Evolutionary conservation across 2,329 filamentous ascomycete genomes (phyloP), one percentile per base, ranked within the genome.

Genomic region (Pseudofabraea citricarpa): DNA sequence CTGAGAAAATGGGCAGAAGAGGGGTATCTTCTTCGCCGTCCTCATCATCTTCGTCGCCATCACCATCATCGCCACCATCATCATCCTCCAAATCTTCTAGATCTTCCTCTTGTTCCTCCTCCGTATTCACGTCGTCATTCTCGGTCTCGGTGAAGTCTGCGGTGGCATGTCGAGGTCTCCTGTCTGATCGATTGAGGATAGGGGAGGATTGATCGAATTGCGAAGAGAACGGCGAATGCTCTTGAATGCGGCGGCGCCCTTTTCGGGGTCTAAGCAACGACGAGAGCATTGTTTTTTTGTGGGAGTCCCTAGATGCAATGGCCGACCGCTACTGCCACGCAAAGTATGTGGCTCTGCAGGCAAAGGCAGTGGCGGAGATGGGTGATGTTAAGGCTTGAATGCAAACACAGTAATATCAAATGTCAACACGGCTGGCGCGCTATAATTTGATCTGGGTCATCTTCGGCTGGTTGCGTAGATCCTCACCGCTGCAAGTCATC

Each of bases 1-100:
- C 78, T 36, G 87, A 90, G 64, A 94, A 94, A 44, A 94, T 81
- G 37, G 89, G 89, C 48, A 94, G 71, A 20, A 81, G 64, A 52
- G 76, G 75, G 35, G 71, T 68, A 19, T 69, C 67, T 47, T 55
- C 52, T 16, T 52, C 59, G 13, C 61, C 61, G 43, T 64, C 61
- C 26, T 64, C 64, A 20, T 68, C 62, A 33, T 64, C 62, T 26
- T 62, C 64, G 6, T 64, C 62, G 10, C 64, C 64, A 4, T 68
- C 63, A 19, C 66, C 65, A 27, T 67, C 62, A 22, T 62, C 63
- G 31, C 67, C 63, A 12, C 63, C 64, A 16, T 64, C 56, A 5
- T 60, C 60, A 3, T 57, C 47, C 27, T 54, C 57, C 9, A 57
- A 56, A 12, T 55, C 61, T 38, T 64, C 49, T 9, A 48, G 49